phyloP scores from a whole-genome alignment of 139 green algal genomes.

The Ostreobium quekettii region DNA sequence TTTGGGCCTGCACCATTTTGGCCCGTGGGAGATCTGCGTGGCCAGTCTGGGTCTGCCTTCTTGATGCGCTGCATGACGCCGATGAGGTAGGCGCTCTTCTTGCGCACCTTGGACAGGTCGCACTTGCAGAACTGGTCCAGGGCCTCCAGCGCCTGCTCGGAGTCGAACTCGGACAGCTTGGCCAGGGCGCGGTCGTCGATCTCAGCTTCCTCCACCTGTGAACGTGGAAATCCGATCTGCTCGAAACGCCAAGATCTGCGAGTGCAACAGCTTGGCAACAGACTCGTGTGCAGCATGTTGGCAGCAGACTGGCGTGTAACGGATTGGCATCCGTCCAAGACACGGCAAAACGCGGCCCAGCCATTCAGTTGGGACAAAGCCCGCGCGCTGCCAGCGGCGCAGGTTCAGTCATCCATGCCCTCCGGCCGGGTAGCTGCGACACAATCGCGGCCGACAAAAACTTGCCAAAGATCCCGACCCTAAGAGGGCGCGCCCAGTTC shows the following conservation, averaged over 20 bases:
- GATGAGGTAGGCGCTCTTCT: constrained; percentile 31
- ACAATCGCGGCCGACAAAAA: no score
- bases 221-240: not conserved
- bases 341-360: not conserved
- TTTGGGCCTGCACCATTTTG: not conserved
- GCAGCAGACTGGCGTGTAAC: no score
- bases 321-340: not conserved
- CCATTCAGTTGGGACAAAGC: not conserved
- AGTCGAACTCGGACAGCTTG: constrained; percentile 24
- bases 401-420: no score
- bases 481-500: no score
- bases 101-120: constrained; percentile 28
- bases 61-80: constrained; percentile 25
- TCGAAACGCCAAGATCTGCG: not conserved
- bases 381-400: not conserved
- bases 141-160: constrained; percentile 22
- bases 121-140: constrained; percentile 34
- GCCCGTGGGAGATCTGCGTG: not conserved
- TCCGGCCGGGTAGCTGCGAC: no score
- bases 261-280: not conserved
- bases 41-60: not conserved
- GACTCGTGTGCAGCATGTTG: not conserved
- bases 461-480: no score
- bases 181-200: constrained; percentile 25
- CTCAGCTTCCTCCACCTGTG: constrained; percentile 20